These are phyloP conservation scores for Mallotus repandus DNA, from an alignment of 441 rosid genomes.

Conservation along the genomic window DNA sequence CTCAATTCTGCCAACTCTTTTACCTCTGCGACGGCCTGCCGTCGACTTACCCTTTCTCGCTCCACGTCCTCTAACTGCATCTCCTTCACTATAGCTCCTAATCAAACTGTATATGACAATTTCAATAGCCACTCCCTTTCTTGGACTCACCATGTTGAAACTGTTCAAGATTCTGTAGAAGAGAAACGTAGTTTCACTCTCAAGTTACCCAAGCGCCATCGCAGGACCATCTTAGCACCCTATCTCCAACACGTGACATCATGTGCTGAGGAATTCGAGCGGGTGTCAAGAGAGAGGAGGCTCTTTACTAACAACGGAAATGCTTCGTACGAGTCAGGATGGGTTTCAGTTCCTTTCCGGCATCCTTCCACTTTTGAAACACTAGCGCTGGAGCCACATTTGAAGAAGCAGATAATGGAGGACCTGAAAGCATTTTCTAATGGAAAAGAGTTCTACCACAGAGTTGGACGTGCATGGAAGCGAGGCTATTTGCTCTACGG, in stretches of 20 bases:
- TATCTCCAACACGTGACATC: slow-evolving; percentile 39
- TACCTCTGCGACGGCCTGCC: slow-evolving; percentile 29
- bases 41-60: slow-evolving; percentile 43
- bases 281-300: slow-evolving; percentile 44
- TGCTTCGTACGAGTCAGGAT: slow-evolving; percentile 44
- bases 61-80: slow-evolving; percentile 39
- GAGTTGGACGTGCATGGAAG: slow-evolving; percentile 47
- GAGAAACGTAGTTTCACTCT: slow-evolving; percentile 52
- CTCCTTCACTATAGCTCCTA: slow-evolving; percentile 45
- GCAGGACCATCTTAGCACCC: slow-evolving; percentile 27
- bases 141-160: slow-evolving; percentile 51
- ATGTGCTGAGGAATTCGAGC: slow-evolving; percentile 43
- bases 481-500: slow-evolving; percentile 44
- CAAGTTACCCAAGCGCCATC: slow-evolving; percentile 40
- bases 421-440: slow-evolving; percentile 37
- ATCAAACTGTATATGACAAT: slow-evolving; percentile 36
- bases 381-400: slow-evolving; percentile 37
- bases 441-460: slow-evolving; percentile 40
- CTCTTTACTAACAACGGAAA: slow-evolving; percentile 47
- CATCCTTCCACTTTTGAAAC: slow-evolving; percentile 47
- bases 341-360: slow-evolving; percentile 49
- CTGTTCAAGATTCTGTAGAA: slow-evolving; percentile 46
- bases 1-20: slow-evolving; percentile 40
- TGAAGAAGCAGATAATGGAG: slow-evolving; percentile 38
- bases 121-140: slow-evolving; percentile 34